phyloP scores from a whole-genome alignment of 2,329 filamentous ascomycete species.

The Venturia carpophila region DNA sequence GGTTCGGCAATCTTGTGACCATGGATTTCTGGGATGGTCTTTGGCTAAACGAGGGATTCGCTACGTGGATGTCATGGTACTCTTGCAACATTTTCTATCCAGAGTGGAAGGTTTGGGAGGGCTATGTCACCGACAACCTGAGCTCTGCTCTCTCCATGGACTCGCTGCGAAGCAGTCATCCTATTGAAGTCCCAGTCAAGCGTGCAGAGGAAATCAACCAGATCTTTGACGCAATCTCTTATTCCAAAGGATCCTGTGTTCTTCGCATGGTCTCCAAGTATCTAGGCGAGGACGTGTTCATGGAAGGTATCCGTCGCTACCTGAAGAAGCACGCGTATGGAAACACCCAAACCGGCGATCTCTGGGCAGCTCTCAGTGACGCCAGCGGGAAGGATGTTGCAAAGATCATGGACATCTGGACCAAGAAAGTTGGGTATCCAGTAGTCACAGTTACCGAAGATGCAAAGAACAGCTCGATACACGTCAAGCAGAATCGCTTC shows the following conservation, averaged over 20 bases:
- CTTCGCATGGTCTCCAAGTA: constrained; percentile 96
- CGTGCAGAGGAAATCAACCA: constrained; percentile 94
- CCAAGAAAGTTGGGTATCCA: constrained; percentile 89
- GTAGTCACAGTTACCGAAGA: constrained; percentile 81
- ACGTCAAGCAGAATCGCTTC: constrained; percentile 91
- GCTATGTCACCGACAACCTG: constrained; percentile 86
- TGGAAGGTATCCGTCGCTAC: constrained; percentile 84
- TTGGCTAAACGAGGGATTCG: constrained; percentile 92
- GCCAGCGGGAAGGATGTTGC: constrained; percentile 88
- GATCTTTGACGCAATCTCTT: constrained; percentile 96
- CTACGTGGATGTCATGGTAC: constrained; percentile 90
- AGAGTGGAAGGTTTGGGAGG: constrained; percentile 97
- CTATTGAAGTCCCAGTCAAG: constrained; percentile 94
- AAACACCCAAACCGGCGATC: constrained; percentile 83
- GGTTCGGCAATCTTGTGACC: constrained; percentile 95
- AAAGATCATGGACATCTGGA: constrained; percentile 92
- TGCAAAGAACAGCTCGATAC: constrained; percentile 53
- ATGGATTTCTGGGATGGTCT: constrained; percentile 99
- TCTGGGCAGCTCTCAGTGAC: constrained; percentile 81
- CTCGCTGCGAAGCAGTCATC: constrained; percentile 87
- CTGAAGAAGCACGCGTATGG: constrained; percentile 95
- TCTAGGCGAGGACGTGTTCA: constrained; percentile 83
- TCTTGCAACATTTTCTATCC: constrained; percentile 92
- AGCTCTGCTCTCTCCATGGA: constrained; percentile 82
- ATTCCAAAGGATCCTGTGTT: constrained; percentile 93